Base-by-base conservation (phyloP, 106 monocot genomes). In the Apostasia shenzhenica region DNA sequence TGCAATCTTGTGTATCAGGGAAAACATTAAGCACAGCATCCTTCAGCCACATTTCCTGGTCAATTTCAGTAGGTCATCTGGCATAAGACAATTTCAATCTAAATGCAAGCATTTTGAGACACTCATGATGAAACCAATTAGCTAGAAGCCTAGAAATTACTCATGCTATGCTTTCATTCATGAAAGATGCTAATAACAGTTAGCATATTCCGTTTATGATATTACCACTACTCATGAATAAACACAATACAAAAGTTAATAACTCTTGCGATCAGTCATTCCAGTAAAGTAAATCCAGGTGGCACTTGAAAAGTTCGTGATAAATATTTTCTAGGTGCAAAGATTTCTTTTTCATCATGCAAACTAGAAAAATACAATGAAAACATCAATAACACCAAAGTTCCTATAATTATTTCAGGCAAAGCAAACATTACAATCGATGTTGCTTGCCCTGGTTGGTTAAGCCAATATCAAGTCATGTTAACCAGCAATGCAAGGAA, bases 21-120 rank as follows among this genome's bases (percentile, higher is more conserved):
- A 99, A 99, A 43, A 83, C 42, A 67, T 72, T 77, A 74, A 99
- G 92, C 8, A 85, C 89, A 72, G 84, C 70, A 71, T 92, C 89
- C 82, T 87, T 92, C 67, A 99, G 74, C 89, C 89, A 99, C 8
- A 41, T 71, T 99, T 99, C 97, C 97, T 99, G 91, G 76, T 72
- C 75, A 89, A 92, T 77, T 85, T 92, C 81, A 92, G 84, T 77
- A 88, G 72, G 71, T 63, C 80, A 63, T 88, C 85, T 83, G 81
- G 73, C 82, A 83, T 84, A 88, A 95, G 88, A 91, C 63, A 89
- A 70, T 81, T 70, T 81, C 70, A 82, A 82, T n/a, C 84, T 87
- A 77, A 79, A 70, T 72, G 79, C 13, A 77, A 77, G 58, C 48
- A 72, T 63, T 70, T 53, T 67, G 45, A 67, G 45, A 37, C n/a